These are phyloP conservation scores for Trichoderma sp. DNA, from an alignment of 2,329 filamentous ascomycete species.

Conservation along the genomic window DNA sequence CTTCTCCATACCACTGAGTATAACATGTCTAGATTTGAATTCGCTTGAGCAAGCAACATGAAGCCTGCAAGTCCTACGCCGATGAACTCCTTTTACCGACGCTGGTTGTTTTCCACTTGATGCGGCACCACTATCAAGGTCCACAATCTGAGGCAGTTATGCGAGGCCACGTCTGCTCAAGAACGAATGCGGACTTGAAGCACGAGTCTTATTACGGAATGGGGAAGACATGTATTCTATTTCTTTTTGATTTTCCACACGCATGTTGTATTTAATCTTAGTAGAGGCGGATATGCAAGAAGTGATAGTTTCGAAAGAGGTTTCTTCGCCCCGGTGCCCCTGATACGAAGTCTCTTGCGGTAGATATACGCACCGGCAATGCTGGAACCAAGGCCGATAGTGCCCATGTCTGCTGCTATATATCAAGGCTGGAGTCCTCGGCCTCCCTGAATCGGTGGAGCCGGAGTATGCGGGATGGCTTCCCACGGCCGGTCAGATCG, in stretches of 20 bases:
- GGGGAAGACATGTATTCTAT: neutral
- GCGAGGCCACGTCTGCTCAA: neutral
- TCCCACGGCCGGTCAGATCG: slow-evolving; percentile 22
- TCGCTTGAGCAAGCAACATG: neutral
- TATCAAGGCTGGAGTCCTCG: slow-evolving; percentile 20
- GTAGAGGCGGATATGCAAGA: neutral
- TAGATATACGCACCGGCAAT: neutral
- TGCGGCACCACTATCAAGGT: slow-evolving; percentile 5
- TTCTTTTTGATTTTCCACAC: neutral
- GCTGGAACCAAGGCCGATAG: slow-evolving; percentile 8
- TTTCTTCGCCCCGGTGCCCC: slow-evolving; percentile 5
- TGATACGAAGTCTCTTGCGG: neutral
- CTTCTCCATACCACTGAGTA: neutral
- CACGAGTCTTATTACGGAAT: neutral
- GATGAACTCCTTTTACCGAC: neutral
- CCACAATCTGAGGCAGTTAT: slow-evolving; percentile 11
- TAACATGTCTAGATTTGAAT: neutral
- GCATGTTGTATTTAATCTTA: neutral
- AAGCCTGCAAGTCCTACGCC: neutral
- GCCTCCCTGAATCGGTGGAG: slow-evolving; percentile 21
- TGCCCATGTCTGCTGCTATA: slow-evolving; percentile 1
- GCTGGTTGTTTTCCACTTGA: neutral
- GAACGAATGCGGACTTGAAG: slow-evolving; percentile 21
- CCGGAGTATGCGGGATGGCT: slow-evolving; percentile 24
- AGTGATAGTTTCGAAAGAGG: neutral